Evolutionary conservation across 2,329 filamentous ascomycete genomes (phyloP), one percentile per base, ranked within the genome.

Genomic region (Penicillium sp.): DNA sequence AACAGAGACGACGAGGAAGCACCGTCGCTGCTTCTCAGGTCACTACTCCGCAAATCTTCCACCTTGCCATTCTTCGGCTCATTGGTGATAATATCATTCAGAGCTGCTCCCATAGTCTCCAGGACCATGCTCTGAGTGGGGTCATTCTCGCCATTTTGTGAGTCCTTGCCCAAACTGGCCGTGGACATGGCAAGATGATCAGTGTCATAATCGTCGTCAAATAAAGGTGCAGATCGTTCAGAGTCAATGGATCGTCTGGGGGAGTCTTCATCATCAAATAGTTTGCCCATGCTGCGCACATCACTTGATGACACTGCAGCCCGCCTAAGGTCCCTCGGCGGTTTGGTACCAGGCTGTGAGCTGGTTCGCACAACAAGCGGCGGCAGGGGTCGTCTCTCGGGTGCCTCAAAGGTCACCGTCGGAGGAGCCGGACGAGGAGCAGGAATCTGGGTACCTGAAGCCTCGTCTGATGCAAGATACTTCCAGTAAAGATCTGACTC

Each of bases 401-500:
- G 71, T n/a, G 72, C 56, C 26, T 77, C 73, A 25, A 66, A 60
- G 6, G 63, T 57, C 45, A 65, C 61, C 14, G 67, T 55, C 45
- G 66, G 62, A 8, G 63, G 56, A 42, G 61, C 68, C 25, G 65
- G 61, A 11, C 64, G 67, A 25, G 62, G 55, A 26, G 69, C 59
- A 26, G 65, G 63, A 2, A 56, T 53, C 45, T 69, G 68, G 37
- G 71, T 46, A 35, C 55, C 61, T 7, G 75, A 66, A 43, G 79
- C 78, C 76, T 97, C 93, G 70, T 96, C 92, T 13, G 94, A 91
- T 7, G 94, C 92, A 1, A 99, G 83, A 73, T 93, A 97, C 75
- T 99, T 99, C 81, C 95, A 98, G 75, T 93, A 99, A 0, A 99
- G 78, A 71, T 98, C 95, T 0, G 95, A 97, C 68, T 88, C 91